A percentile compares a stretch with the other conserved stretches of the same genome.
phyloP scores from a whole-genome alignment of 805 yeast genomes.

The Nakazawaea siamensis region DNA sequence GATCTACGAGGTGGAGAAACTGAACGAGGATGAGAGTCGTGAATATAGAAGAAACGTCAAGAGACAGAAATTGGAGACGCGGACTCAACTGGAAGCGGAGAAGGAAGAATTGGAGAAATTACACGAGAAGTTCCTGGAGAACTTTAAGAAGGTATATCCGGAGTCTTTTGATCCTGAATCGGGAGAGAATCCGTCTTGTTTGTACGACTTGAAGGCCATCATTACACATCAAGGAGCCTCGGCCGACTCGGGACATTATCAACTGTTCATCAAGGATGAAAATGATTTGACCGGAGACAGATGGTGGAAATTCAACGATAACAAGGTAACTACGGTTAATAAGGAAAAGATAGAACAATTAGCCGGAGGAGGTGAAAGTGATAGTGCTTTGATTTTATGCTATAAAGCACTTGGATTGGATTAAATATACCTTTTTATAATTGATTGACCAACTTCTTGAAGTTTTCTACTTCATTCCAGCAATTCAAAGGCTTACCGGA shows the following conservation, averaged over 20 bases:
- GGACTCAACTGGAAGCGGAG: conserved; percentile 49
- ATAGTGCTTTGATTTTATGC: conserved; percentile 82
- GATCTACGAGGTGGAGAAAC: conserved; percentile 68
- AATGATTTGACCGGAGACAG: conserved; percentile 54
- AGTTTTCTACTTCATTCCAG: conserved; percentile 70
- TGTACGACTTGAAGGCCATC: conserved; percentile 76
- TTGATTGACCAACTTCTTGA: conserved; percentile 49
- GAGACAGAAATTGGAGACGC: conserved; percentile 14
- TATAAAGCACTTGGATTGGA: conserved; percentile 75
- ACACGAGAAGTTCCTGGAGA: conserved; percentile 39
- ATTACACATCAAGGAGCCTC: conserved; percentile 92
- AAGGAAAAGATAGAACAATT: conserved; percentile 76
- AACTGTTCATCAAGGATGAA: conserved; percentile 74
- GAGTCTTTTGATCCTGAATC: conserved; percentile 36
- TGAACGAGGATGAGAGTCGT: conserved; percentile 60
- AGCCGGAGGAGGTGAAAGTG: conserved; percentile 98
- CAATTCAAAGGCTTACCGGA: conserved; percentile 66
- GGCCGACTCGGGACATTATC: conserved; percentile 97
- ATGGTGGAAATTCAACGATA: conserved; percentile 97
- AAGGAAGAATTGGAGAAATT: conserved; percentile 39
- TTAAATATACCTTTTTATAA: conserved; percentile 21
- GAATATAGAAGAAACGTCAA: conserved; percentile 64
- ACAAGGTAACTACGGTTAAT: conserved; percentile 69
- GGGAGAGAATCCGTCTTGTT: conserved; percentile 83
- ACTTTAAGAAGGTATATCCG: conserved; percentile 36